Percentiles rank a stretch among this genome's conserved stretches.
Conservation (phyloP, 2,329 filamentous ascomycete genomes). For the Trematosphaeria pertusa region DNA sequence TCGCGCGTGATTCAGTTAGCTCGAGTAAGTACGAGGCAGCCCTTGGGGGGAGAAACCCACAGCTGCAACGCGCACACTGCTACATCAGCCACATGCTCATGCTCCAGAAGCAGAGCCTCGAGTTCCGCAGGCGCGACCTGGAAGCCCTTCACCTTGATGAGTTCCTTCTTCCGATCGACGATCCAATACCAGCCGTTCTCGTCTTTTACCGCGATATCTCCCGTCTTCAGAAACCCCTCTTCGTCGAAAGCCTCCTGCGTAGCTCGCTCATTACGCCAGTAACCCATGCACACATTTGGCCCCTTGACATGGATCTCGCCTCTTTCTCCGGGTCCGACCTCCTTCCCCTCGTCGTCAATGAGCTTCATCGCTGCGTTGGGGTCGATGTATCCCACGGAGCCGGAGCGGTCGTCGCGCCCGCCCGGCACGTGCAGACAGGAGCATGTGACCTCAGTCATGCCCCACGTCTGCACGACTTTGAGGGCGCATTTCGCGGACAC, state of each 20-base stretch:
- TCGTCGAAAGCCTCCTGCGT: conserved; percentile 42
- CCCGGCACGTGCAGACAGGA: conserved; percentile 47
- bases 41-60: conserved; percentile 4
- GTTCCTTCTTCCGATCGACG: conserved; percentile 50
- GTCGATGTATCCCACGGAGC: conserved; percentile 46
- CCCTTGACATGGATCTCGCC: conserved; percentile 49
- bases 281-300: conserved; percentile 50
- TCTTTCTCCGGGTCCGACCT: conserved; percentile 42
- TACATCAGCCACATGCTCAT: conserved; percentile 64
- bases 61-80: conserved; percentile 56
- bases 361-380: conserved; percentile 47
- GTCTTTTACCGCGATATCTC: conserved; percentile 36
- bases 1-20: not conserved
- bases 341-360: conserved; percentile 49
- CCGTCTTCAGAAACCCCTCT: conserved; percentile 48
- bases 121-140: conserved; percentile 67
- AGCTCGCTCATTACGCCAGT: conserved; percentile 48
- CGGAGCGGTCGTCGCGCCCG: conserved; percentile 39
- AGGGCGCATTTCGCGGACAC: conserved; percentile 44
- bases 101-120: conserved; percentile 62
- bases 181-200: conserved; percentile 44
- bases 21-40: not conserved
- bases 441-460: conserved; percentile 49
- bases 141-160: conserved; percentile 67
- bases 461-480: conserved; percentile 51